Base-by-base conservation (phyloP, 352 stramenopile genomes). In the Phytopythium helicoides region DNA sequence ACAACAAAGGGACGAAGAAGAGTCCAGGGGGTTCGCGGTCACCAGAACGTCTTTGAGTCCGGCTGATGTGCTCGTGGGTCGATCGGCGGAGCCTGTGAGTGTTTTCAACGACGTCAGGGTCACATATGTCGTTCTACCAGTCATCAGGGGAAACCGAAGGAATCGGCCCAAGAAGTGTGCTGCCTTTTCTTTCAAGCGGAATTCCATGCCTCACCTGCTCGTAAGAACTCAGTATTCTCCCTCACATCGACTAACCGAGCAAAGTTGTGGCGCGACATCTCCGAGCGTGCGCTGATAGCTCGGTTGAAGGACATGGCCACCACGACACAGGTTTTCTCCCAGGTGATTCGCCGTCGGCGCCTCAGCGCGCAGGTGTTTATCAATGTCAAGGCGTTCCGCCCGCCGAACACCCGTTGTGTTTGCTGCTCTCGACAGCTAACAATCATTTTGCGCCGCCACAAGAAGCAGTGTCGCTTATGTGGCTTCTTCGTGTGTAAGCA, bases 401-500 rank as follows among this genome's bases (percentile, higher is more conserved):
- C 36, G 14, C 36, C 36, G 4, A 40, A 40, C 14, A 40, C 36
- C 15, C 36, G 36, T 15, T 40, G 36, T 18, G 36, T 19, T 4
- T 19, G 36, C n/a, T n/a, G n/a, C n/a, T n/a, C n/a, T n/a, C n/a
- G n/a, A n/a, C n/a, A n/a, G n/a, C n/a, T n/a, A n/a, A n/a, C n/a
- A n/a, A n/a, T n/a, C n/a, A n/a, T n/a, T n/a, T n/a, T n/a, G n/a
- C n/a, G n/a, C n/a, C n/a, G n/a, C n/a, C n/a, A n/a, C n/a, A n/a
- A n/a, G 21, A 77, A 81, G 47, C 65, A 64, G 18, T 90, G 80
- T 45, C 64, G 78, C 22, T 52, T 90, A 18, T 88, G 79, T 38
- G 74, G 74, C 12, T 81, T 84, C 53, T 56, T 71, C 44, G 77
- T 88, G 26, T 90, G 79, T 49, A 51, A 66, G 34, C 59, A 58